Evolutionary conservation across 2,329 filamentous ascomycete species (phyloP), one percentile per base, ranked within the genome.

Genomic region (Claviceps humidiphila): DNA sequence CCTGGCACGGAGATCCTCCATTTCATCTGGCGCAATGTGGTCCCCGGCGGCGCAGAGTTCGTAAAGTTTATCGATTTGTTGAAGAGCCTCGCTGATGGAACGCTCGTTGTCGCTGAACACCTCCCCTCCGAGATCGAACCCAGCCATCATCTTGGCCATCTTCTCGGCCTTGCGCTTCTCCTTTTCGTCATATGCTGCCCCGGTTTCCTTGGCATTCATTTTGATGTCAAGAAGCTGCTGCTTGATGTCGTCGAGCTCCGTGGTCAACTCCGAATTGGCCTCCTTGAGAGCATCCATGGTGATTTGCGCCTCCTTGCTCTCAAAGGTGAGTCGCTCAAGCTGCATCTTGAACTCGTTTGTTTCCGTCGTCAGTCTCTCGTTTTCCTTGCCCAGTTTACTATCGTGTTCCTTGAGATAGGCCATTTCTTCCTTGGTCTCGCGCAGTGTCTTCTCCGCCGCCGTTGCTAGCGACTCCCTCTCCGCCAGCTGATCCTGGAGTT

Each of bases 141-240:
- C 89, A 54, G 93, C 93, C 91, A 98, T 96, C 93, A 98, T 98
- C 77, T 96, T 87, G 44, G 93, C 93, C 93, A 98, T 98, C 71
- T 94, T 93, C 72, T 98, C 93, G 1, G 90, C 89, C 77, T 98
- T 98, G 73, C 89, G 90, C 76, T 89, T 91, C 71, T 97, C 94
- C 76, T 98, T 98, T 71, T 97, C 93, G 60, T 97, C 91, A 20
- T 94, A 73, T 16, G 89, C 85, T 8, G 89, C 89, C 45, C 81
- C 89, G 1, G 87, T 91, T 71, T 97, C 93, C 72, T 93, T 95
- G 53, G 91, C 89, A 59, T 83, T 93, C 87, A 97, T 96, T 73
- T 91, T 91, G 47, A 93, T 89, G 66, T 97, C 90, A 17, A 97
- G 77, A 50, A 98, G 81, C 64, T 96, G 90, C 67, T 96, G 90